Evolutionary conservation across 1,284 basidiomycete species (phyloP).

Genomic region (Melampsora medusae): DNA sequence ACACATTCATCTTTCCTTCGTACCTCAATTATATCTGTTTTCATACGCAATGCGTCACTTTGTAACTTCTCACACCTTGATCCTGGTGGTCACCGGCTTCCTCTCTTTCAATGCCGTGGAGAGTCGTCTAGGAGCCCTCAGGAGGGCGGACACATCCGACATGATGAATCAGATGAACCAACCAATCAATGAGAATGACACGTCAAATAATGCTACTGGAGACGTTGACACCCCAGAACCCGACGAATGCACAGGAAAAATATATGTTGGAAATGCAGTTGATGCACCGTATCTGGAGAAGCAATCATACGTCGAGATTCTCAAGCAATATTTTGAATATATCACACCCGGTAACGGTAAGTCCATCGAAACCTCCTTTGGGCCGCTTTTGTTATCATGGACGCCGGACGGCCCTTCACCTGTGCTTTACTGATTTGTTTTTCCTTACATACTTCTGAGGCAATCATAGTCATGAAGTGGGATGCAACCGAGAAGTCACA

Average conservation of each 20-base stretch:
- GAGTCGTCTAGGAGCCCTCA: neutral
- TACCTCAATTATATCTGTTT: neutral
- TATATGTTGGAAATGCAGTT: neutral
- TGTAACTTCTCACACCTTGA: neutral
- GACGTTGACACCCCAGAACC: neutral
- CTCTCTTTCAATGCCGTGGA: neutral
- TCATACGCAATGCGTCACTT: neutral
- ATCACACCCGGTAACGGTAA: slow-evolving; percentile 11
- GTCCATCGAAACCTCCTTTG: neutral
- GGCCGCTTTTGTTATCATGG: too few relatives aligned
- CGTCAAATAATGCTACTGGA: neutral
- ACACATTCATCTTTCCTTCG: too few relatives aligned
- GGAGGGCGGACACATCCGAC: neutral
- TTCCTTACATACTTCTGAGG: neutral
- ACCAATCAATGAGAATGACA: neutral
- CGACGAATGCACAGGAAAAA: neutral
- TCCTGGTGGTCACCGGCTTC: neutral
- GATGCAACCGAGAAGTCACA: slow-evolving; percentile 2
- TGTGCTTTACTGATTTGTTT: neutral
- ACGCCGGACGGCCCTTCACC: too few relatives aligned
- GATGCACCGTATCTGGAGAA: neutral
- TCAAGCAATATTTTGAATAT: neutral
- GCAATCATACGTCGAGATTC: neutral
- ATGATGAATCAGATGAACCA: neutral
- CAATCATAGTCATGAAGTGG: slow-evolving; percentile 15